Evolutionary conservation across 2,329 filamentous ascomycete genomes (phyloP).

Genomic region (Exophiala viscosa): DNA sequence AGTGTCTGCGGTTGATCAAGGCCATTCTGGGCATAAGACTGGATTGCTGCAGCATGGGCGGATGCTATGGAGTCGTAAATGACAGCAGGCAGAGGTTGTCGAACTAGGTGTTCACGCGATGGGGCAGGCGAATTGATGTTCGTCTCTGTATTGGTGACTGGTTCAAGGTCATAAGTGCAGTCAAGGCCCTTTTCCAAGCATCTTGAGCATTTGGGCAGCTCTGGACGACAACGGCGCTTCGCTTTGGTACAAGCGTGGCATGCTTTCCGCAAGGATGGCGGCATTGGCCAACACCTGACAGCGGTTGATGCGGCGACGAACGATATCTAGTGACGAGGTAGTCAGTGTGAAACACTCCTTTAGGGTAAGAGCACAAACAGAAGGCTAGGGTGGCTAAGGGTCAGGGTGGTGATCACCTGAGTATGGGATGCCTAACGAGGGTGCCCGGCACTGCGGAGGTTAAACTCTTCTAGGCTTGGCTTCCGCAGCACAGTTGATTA

Average conservation of each 20-base stretch:
- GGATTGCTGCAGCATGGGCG: slow-evolving; percentile 17
- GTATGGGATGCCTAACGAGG: too few relatives aligned
- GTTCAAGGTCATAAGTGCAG: slow-evolving; percentile 45
- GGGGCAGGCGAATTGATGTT: not conserved
- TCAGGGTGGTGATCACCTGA: too few relatives aligned
- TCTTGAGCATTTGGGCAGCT: slow-evolving; percentile 50
- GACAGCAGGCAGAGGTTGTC: slow-evolving; percentile 9
- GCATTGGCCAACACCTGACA: slow-evolving; percentile 2
- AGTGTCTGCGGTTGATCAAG: slow-evolving; percentile 1
- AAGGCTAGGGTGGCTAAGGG: too few relatives aligned
- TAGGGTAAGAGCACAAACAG: too few relatives aligned
- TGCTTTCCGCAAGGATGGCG: slow-evolving; percentile 46
- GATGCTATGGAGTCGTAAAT: slow-evolving; percentile 19
- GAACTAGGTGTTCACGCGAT: not conserved
- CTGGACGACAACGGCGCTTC: slow-evolving; percentile 56
- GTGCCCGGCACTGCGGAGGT: too few relatives aligned
- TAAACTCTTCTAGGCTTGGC: too few relatives aligned
- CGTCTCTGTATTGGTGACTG: slow-evolving; percentile 12
- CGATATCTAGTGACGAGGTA: too few relatives aligned
- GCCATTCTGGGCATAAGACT: slow-evolving; percentile 7
- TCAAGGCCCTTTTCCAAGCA: slow-evolving; percentile 48
- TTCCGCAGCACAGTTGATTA: too few relatives aligned
- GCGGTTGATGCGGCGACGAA: not conserved
- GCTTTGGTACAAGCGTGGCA: slow-evolving; percentile 56
- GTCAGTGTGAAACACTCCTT: too few relatives aligned